Conservation (phyloP, 345 rosid genomes). For the Cardiospermum halicacabum region DNA sequence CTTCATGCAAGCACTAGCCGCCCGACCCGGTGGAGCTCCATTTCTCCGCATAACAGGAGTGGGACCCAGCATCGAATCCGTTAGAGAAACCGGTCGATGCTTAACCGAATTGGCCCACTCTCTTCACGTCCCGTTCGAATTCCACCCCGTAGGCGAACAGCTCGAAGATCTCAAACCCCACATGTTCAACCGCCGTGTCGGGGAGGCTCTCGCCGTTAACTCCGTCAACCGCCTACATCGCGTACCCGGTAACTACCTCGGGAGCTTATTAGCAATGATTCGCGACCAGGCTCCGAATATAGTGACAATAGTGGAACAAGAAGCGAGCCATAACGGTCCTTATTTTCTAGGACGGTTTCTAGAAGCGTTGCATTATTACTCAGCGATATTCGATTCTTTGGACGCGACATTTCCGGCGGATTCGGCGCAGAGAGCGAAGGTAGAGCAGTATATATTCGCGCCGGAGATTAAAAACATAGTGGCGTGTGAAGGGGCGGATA, state of each 20-base stretch:
- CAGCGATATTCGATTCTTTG: conserved; percentile 59
- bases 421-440: conserved; percentile 56
- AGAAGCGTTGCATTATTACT: conserved; percentile 64
- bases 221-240: conserved; percentile 48
- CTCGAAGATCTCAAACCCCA: conserved; percentile 54
- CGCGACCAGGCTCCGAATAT: conserved; percentile 67
- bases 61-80: conserved; percentile 33
- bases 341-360: conserved; percentile 60
- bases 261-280: conserved; percentile 46
- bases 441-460: conserved; percentile 57
- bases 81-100: conserved; percentile 58
- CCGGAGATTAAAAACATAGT: conserved; percentile 62
- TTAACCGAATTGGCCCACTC: conserved; percentile 55
- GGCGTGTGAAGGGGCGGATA: conserved; percentile 55
- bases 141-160: conserved; percentile 53
- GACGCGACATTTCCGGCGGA: conserved; percentile 59
- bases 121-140: conserved; percentile 60
- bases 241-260: conserved; percentile 42
- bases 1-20: conserved; percentile 71
- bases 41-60: conserved; percentile 63
- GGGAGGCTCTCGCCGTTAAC: conserved; percentile 61
- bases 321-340: conserved; percentile 65
- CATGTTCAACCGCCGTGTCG: conserved; percentile 61
- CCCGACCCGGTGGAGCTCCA: conserved; percentile 50
- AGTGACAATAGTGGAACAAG: conserved; percentile 57